Conservation (phyloP, 208 protist genomes). For the Trypanosoma brucei region DNA sequence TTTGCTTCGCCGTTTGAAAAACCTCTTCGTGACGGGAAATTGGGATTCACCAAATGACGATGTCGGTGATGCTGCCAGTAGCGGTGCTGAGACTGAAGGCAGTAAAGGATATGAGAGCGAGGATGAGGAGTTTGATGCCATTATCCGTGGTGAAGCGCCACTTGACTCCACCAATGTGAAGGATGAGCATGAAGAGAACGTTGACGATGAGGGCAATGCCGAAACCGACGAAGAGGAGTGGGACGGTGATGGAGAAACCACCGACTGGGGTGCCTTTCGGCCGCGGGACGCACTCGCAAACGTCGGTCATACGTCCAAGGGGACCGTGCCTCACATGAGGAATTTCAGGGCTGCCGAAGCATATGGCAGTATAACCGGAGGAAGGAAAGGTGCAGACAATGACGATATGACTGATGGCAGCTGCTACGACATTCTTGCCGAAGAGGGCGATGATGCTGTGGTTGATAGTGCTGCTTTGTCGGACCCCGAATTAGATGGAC, state of each 20-base stretch:
- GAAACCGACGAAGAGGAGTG: not conserved
- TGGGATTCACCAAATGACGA: constrained; percentile 53
- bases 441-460: constrained; percentile 26
- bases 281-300: constrained; percentile 3
- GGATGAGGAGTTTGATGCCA: constrained; percentile 80
- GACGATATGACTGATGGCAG: constrained; percentile 20
- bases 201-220: constrained; percentile 26
- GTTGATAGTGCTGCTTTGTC: constrained; percentile 27
- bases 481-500: constrained; percentile 29
- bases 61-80: constrained; percentile 46
- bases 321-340: not conserved
- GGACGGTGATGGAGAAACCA: not conserved
- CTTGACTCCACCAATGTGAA: constrained; percentile 3
- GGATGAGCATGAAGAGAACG: constrained; percentile 25
- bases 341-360: constrained; percentile 1
- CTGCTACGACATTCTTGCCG: constrained; percentile 70
- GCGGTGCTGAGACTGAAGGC: constrained; percentile 26
- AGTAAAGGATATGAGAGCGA: constrained; percentile 84
- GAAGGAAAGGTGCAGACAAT: too few species aligned
- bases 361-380: too few species aligned
- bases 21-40: constrained; percentile 95
- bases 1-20: constrained; percentile 72
- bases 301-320: constrained; percentile 1
- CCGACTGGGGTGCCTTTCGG: constrained; percentile 22
- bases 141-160: constrained; percentile 57